These are phyloP conservation scores for Fusarium dimerum DNA, from an alignment of 2,329 filamentous ascomycete species.

Conservation along the genomic window DNA sequence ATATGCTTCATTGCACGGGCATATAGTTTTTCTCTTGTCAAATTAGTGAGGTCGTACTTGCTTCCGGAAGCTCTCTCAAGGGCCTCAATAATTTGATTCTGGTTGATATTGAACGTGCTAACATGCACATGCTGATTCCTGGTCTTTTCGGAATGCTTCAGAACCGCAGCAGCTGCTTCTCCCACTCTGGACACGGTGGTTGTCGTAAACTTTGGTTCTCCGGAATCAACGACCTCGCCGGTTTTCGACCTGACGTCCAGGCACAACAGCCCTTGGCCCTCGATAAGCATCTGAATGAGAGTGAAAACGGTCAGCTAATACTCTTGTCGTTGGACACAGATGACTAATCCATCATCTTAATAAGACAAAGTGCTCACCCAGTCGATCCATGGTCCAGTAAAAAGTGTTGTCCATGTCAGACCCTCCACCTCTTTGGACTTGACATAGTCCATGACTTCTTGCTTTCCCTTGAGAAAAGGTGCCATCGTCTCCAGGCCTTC, in stretches of 20 bases:
- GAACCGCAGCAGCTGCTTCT: not conserved
- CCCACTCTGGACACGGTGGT: not conserved
- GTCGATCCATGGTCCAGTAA: not conserved
- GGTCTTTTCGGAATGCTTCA: not conserved
- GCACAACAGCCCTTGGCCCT: not conserved
- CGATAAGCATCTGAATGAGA: not conserved
- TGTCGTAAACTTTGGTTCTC: not conserved
- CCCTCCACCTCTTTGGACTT: conserved; percentile 17
- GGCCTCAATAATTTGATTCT: not conserved
- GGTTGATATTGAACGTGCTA: not conserved
- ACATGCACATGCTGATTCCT: not conserved
- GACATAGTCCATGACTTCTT: conserved; percentile 22
- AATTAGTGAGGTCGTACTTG: not conserved
- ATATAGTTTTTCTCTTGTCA: not conserved
- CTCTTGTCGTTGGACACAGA: not conserved
- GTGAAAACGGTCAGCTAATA: not conserved
- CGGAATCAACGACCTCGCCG: not conserved
- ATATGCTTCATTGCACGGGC: not conserved
- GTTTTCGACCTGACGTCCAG: not conserved
- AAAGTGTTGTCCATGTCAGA: conserved; percentile 9
- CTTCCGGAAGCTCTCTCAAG: not conserved
- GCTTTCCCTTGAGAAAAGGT: conserved; percentile 13
- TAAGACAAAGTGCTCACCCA: not conserved
- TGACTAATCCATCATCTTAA: not conserved
- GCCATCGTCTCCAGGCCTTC: conserved; percentile 10